A percentile compares a stretch with the other conserved stretches of the same genome.
These are phyloP conservation scores for Sungouiozyma intestinalis DNA, from an alignment of 805 yeast species.

Conservation along the genomic window DNA sequence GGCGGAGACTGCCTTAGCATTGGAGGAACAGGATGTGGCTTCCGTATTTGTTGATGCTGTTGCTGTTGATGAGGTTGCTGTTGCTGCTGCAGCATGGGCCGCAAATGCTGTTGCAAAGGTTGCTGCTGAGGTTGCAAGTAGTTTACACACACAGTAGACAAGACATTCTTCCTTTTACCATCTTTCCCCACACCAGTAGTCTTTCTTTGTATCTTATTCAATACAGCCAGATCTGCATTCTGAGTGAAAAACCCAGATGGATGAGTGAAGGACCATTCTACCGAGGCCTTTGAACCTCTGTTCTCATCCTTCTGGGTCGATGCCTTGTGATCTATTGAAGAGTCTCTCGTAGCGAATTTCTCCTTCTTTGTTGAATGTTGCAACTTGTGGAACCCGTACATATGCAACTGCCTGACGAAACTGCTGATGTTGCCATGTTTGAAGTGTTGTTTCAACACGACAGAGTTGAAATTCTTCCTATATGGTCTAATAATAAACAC, in stretches of 20 bases:
- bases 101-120: conserved; percentile 1
- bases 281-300: conserved; percentile 6
- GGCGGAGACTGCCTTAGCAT: not conserved
- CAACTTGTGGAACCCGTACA: conserved; percentile 92
- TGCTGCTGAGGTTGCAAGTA: conserved; percentile 10
- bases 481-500: conserved; percentile 22
- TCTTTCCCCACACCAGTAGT: conserved; percentile 24
- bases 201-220: conserved; percentile 25
- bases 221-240: conserved; percentile 12
- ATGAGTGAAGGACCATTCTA: conserved; percentile 25
- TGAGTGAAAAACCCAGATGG: conserved; percentile 21
- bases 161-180: conserved; percentile 23
- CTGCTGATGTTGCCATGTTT: conserved; percentile 91
- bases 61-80: conserved; percentile 1
- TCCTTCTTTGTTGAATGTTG: conserved; percentile 1
- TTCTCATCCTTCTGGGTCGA: no score
- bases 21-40: not conserved
- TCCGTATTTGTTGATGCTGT: conserved; percentile 1
- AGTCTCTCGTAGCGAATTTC: not conserved
- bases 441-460: conserved; percentile 55
- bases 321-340: conserved; percentile 1
- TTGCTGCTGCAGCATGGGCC: not conserved
- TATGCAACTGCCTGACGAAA: conserved; percentile 87
- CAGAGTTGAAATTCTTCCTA: conserved; percentile 16
- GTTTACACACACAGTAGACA: conserved; percentile 23